Evolutionary conservation across 208 protist genomes (phyloP).

Genomic region (Crithidia fasciculata): DNA sequence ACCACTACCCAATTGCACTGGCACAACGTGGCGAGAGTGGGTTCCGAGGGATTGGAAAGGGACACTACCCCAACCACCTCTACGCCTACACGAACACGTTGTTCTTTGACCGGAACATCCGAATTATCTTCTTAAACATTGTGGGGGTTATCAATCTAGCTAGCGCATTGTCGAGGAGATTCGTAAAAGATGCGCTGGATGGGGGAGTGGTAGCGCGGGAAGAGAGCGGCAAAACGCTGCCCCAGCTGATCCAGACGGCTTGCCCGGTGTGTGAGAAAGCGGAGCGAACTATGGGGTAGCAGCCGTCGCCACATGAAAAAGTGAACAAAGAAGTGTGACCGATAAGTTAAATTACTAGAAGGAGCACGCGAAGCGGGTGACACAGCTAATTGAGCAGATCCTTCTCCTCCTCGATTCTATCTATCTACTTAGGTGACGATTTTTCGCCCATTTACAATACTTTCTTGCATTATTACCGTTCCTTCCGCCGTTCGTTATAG

Average conservation of each 20-base stretch:
- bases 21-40: neutral
- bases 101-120: neutral
- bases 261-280: neutral
- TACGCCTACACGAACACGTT: neutral
- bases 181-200: neutral
- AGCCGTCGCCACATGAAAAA: neutral
- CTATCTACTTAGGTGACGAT: neutral
- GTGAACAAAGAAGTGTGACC: neutral
- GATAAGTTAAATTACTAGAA: neutral
- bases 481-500: too few species aligned
- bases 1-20: neutral
- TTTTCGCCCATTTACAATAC: neutral
- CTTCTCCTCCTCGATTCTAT: neutral
- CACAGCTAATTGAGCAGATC: neutral
- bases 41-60: neutral
- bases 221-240: neutral
- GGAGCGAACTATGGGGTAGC: neutral
- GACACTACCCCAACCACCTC: neutral
- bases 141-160: neutral
- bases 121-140: neutral
- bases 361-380: neutral
- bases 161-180: neutral
- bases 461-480: too few species aligned
- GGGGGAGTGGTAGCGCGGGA: neutral
- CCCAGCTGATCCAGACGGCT: neutral